Conservation (phyloP, 148 eudicot species). For the Cornus florida region DNA sequence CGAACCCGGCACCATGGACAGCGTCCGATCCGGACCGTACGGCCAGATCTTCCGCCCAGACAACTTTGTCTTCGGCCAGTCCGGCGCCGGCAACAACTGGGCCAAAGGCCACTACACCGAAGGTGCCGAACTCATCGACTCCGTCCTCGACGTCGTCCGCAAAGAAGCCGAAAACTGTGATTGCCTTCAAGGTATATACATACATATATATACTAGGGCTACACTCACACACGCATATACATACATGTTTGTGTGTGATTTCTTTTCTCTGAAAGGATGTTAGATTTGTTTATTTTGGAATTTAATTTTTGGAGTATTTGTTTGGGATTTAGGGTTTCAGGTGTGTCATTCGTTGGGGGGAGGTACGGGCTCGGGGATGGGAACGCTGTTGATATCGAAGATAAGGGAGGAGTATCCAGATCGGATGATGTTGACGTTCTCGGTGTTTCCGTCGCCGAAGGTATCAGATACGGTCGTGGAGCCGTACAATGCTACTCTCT, state of each 20-base stretch:
- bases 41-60: constrained; percentile 55
- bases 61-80: constrained; percentile 44
- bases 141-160: constrained; percentile 49
- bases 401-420: constrained; percentile 61
- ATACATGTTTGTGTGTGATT: not conserved
- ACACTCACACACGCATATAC: too few species aligned
- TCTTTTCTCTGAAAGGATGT: not conserved
- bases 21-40: constrained; percentile 43
- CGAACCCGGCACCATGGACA: constrained; percentile 59
- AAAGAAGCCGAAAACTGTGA: constrained; percentile 52
- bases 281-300: not conserved
- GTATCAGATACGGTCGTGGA: constrained; percentile 62
- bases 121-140: constrained; percentile 50
- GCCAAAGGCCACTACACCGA: constrained; percentile 54
- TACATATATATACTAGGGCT: not conserved
- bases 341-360: constrained; percentile 64
- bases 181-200: constrained; percentile 37
- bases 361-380: constrained; percentile 65
- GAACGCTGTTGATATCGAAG: constrained; percentile 53
- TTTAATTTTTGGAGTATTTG: not conserved
- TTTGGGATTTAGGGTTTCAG: constrained; percentile 41
- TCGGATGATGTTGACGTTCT: constrained; percentile 61
- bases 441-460: constrained; percentile 61
- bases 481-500: constrained; percentile 60
- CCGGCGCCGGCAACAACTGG: constrained; percentile 52